Percentiles rank a stretch among this genome's conserved stretches.
phyloP scores from a whole-genome alignment of 2,329 filamentous ascomycete species.

The Curvularia lunata region DNA sequence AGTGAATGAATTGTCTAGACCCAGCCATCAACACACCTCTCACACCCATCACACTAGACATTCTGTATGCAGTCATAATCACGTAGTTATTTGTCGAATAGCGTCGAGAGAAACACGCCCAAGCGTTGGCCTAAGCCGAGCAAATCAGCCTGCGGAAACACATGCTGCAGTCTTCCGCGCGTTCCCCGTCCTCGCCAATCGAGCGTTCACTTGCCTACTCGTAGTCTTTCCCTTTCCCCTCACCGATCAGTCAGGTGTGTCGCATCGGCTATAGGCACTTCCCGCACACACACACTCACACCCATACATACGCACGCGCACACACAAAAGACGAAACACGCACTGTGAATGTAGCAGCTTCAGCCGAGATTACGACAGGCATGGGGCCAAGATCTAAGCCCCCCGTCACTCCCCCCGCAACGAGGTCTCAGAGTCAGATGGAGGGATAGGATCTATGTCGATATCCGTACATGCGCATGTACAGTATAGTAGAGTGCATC shows the following conservation, averaged over 20 bases:
- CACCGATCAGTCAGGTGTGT: constrained; percentile 17
- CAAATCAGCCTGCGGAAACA: constrained; percentile 8
- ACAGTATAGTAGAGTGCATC: background rate
- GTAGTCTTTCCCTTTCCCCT: background rate
- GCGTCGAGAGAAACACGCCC: background rate
- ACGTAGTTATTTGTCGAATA: constrained; percentile 11
- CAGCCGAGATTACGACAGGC: constrained; percentile 12
- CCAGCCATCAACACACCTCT: background rate
- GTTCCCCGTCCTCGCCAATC: constrained; percentile 15
- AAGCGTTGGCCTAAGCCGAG: constrained; percentile 3
- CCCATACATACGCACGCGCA: too few species aligned
- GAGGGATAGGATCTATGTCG: background rate
- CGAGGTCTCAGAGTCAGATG: background rate
- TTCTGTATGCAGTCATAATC: constrained; percentile 4
- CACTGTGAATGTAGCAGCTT: constrained; percentile 2
- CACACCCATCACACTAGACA: background rate
- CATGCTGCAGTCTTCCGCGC: constrained; percentile 4
- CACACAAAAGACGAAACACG: background rate
- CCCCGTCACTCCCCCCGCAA: constrained; percentile 6
- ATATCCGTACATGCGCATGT: background rate
- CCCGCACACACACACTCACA: constrained; percentile 9
- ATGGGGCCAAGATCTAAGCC: background rate
- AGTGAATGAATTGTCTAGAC: constrained; percentile 2
- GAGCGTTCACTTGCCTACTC: constrained; percentile 4
- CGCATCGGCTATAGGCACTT: constrained; percentile 26